Conservation (phyloP, 1,284 basidiomycete genomes). For the Cutaneotrichosporon sp. region DNA sequence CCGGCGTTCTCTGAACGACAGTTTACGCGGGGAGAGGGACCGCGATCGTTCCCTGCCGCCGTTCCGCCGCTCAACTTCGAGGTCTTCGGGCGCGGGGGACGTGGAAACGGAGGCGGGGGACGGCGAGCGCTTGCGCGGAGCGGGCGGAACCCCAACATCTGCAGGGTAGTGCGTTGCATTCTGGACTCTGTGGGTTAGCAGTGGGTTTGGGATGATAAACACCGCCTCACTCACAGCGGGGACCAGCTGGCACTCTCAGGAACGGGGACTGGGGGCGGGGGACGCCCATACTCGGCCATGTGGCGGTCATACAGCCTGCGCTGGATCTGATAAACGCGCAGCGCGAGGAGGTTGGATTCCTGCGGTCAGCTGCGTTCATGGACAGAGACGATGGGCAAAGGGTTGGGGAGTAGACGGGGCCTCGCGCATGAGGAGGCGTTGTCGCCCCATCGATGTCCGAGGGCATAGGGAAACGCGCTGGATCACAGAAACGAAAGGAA, state of each 20-base stretch:
- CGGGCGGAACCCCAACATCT: conserved; percentile 8
- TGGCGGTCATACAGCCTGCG: conserved; percentile 19
- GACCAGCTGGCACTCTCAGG: conserved; percentile 17
- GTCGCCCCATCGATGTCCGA: too few species aligned
- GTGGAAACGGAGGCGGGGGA: not conserved
- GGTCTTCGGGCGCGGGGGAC: not conserved
- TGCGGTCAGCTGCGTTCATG: conserved; percentile 7
- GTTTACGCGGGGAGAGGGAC: too few species aligned
- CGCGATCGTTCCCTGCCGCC: too few species aligned
- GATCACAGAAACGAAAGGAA: too few species aligned
- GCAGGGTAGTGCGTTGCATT: conserved; percentile 11
- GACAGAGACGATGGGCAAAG: not conserved
- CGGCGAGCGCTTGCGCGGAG: not conserved
- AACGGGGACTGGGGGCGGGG: conserved; percentile 13
- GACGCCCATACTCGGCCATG: conserved; percentile 7
- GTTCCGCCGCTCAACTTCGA: not conserved
- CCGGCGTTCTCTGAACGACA: not conserved
- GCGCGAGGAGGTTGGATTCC: conserved; percentile 24
- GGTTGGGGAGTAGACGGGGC: not conserved
- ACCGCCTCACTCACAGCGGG: conserved; percentile 10
- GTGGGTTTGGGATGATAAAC: not conserved
- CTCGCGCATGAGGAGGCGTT: not conserved
- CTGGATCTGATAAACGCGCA: conserved; percentile 20
- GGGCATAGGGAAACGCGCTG: too few species aligned
- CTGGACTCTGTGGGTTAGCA: conserved; percentile 1